Conservation (phyloP, 2,329 filamentous ascomycete genomes). For the Fusarium algeriense region DNA sequence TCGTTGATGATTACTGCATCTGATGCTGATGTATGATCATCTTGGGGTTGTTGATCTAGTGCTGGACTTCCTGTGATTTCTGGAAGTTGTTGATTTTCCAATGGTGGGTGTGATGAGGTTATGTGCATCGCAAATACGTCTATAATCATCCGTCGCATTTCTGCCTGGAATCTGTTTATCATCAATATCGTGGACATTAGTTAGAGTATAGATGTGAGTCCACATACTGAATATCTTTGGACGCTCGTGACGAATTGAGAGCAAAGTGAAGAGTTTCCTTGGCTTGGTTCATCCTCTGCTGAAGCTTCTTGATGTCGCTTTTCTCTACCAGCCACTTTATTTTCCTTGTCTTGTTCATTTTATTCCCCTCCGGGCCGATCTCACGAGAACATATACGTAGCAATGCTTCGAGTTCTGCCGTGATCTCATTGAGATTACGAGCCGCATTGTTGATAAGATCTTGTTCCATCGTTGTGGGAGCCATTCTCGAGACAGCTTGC, state of each 20-base stretch:
- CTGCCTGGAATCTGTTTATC: neutral
- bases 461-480: neutral
- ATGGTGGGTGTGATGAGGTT: neutral
- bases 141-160: neutral
- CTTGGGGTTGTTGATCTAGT: neutral
- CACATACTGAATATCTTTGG: neutral
- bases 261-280: constrained; percentile 16
- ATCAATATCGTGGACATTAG: neutral
- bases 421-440: neutral
- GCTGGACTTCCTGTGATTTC: neutral
- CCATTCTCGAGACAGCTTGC: neutral
- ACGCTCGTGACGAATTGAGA: neutral
- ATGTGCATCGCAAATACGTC: neutral
- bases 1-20: accelerated
- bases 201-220: too few species aligned
- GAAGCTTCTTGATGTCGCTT: constrained; percentile 18
- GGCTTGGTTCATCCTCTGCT: constrained; percentile 1
- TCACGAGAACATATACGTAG: constrained; percentile 1
- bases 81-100: accelerated
- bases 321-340: constrained; percentile 20
- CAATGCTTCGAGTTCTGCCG: constrained; percentile 3
- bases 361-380: neutral
- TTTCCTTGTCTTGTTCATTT: constrained; percentile 1
- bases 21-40: accelerated
- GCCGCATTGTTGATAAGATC: neutral